Conservation (phyloP, 1,284 basidiomycete genomes). For the Boletellus sp. region DNA sequence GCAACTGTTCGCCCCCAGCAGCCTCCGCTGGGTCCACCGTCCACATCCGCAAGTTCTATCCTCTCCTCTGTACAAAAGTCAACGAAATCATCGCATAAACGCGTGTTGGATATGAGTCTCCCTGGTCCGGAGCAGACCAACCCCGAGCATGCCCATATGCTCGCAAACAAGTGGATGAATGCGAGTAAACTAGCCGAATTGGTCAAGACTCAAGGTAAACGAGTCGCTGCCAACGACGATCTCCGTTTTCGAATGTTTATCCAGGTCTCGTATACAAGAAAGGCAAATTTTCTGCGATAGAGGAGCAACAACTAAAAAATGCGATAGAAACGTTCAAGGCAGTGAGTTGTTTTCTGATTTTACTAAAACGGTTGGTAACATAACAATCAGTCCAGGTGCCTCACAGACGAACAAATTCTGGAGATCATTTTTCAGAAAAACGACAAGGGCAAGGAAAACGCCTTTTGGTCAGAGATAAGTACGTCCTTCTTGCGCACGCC, state of each 20-base stretch:
- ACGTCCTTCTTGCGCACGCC: slow-evolving; percentile 25
- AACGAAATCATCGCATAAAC: slow-evolving; percentile 35
- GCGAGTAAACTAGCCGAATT: slow-evolving; percentile 63
- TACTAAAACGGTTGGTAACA: slow-evolving; percentile 7
- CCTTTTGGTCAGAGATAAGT: slow-evolving; percentile 80
- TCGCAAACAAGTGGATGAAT: slow-evolving; percentile 73
- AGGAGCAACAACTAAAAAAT: slow-evolving; percentile 59
- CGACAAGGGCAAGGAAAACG: slow-evolving; percentile 54
- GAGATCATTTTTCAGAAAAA: slow-evolving; percentile 65
- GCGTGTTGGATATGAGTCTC: slow-evolving; percentile 31
- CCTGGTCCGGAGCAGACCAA: slow-evolving; percentile 35
- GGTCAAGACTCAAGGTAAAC: slow-evolving; percentile 60
- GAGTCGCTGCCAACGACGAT: slow-evolving; percentile 1
- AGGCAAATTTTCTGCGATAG: slow-evolving; percentile 77
- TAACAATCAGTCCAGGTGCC: slow-evolving; percentile 40
- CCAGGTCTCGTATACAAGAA: slow-evolving; percentile 78
- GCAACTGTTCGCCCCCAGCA: slow-evolving; percentile 11
- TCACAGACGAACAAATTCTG: slow-evolving; percentile 51
- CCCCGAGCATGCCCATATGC: slow-evolving; percentile 45
- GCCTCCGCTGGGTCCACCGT: slow-evolving; percentile 33
- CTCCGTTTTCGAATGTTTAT: slow-evolving; percentile 8
- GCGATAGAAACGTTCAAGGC: slow-evolving; percentile 63
- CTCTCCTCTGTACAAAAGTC: slow-evolving; percentile 36
- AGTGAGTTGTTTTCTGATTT: slow-evolving; percentile 38
- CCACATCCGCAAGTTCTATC: slow-evolving; percentile 42